phyloP scores from a whole-genome alignment of 139 green algal species.

The Yamagishiella unicocca region DNA sequence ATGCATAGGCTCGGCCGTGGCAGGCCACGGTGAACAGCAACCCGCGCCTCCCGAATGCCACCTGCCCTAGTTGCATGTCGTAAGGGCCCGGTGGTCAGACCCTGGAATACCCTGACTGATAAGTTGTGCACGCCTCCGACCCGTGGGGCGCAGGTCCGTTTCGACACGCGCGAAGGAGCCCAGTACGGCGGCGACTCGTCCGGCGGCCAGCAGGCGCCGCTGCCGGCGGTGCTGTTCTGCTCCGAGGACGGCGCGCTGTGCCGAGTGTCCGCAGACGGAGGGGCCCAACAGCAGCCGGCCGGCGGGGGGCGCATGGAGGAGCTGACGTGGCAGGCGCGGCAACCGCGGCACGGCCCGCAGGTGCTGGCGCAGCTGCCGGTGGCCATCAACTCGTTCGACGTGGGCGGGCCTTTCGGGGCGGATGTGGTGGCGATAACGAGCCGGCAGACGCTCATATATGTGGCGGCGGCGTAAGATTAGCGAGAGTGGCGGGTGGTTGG shows the following conservation, averaged over 20 bases:
- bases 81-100: too few species aligned
- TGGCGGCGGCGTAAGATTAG: slow-evolving; percentile 11
- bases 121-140: too few species aligned
- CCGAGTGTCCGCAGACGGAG: neutral
- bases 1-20: neutral
- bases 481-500: neutral
- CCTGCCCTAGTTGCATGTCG: neutral
- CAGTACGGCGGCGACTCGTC: neutral
- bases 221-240: slow-evolving; percentile 63
- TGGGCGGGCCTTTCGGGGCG: slow-evolving; percentile 40
- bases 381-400: slow-evolving; percentile 64
- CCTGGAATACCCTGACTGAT: too few species aligned
- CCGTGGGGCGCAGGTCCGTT: slow-evolving; percentile 54
- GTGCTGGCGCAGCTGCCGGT: slow-evolving; percentile 42
- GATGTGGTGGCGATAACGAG: slow-evolving; percentile 60
- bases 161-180: slow-evolving; percentile 34
- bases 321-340: neutral
- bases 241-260: slow-evolving; percentile 58
- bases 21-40: neutral
- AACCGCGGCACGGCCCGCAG: neutral
- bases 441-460: slow-evolving; percentile 60
- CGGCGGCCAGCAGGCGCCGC: neutral
- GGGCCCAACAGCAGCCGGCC: neutral
- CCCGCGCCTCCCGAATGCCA: too few species aligned
- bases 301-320: neutral